Conservation (phyloP, 805 yeast species). For the Yarrowia divulgata region DNA sequence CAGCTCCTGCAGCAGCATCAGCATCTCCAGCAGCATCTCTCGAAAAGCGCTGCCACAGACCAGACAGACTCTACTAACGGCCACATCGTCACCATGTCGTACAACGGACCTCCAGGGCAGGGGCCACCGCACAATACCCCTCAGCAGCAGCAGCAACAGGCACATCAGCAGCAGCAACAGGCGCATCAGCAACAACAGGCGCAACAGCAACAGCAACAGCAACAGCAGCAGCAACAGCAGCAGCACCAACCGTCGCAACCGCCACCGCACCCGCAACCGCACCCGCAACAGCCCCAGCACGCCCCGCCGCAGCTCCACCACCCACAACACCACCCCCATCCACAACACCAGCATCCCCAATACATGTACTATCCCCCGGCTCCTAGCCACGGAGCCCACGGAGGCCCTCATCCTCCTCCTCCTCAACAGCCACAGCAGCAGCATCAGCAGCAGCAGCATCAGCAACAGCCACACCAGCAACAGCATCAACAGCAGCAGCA, state of each 20-base stretch:
- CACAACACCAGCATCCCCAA: slow-evolving; percentile 30
- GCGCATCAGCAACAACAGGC: slow-evolving; percentile 1
- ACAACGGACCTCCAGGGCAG: slow-evolving; percentile 35
- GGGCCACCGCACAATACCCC: slow-evolving; percentile 18
- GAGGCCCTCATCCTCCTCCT: neutral
- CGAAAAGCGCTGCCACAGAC: neutral
- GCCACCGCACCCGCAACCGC: neutral
- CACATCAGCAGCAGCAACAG: neutral
- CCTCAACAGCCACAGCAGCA: slow-evolving; percentile 2
- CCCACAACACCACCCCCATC: slow-evolving; percentile 19
- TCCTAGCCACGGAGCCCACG: neutral
- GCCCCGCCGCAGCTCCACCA: neutral
- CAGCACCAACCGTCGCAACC: neutral
- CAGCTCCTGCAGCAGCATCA: slow-evolving; percentile 3
- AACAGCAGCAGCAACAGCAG: neutral
- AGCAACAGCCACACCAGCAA: neutral
- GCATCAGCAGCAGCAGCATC: slow-evolving; percentile 7
- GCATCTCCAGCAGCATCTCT: slow-evolving; percentile 9
- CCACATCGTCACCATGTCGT: slow-evolving; percentile 18
- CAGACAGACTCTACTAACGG: neutral
- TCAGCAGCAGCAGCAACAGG: slow-evolving; percentile 6
- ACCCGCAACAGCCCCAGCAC: slow-evolving; percentile 13
- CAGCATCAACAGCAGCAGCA: slow-evolving; percentile 1
- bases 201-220: neutral
- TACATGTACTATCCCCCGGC: slow-evolving; percentile 22